A percentile compares a stretch with the other conserved stretches of the same genome.
Conservation (phyloP, 768 basidiomycete genomes). For the Gymnopilus junonius region DNA sequence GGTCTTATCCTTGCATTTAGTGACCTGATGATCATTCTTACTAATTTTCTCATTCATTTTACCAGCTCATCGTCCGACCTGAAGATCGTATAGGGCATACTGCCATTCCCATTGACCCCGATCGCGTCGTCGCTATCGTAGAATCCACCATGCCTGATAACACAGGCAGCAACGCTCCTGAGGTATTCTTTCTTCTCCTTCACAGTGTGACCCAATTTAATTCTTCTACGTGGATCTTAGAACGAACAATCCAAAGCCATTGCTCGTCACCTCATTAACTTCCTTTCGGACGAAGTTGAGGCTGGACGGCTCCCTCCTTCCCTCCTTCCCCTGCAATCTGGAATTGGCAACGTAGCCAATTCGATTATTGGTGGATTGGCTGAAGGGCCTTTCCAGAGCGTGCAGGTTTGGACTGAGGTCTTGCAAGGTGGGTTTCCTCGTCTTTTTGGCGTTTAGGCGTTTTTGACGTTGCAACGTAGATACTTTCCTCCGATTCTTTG, state of each 20-base stretch:
- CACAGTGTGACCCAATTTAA: not conserved
- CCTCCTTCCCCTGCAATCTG: slow-evolving; percentile 49
- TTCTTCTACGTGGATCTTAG: slow-evolving; percentile 14
- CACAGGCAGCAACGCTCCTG: slow-evolving; percentile 47
- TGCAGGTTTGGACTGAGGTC: slow-evolving; percentile 56
- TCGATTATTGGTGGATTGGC: slow-evolving; percentile 54
- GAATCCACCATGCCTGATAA: slow-evolving; percentile 48
- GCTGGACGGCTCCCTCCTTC: slow-evolving; percentile 45
- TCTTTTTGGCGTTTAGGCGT: not conserved
- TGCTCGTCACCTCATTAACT: slow-evolving; percentile 47
- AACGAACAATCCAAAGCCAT: slow-evolving; percentile 46
- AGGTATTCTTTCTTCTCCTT: slow-evolving; percentile 30
- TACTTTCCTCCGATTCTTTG: slow-evolving; percentile 48
- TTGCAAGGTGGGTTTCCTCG: slow-evolving; percentile 40
- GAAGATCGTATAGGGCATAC: slow-evolving; percentile 49
- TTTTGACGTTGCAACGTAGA: not conserved
- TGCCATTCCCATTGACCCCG: slow-evolving; percentile 51
- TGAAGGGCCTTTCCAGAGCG: slow-evolving; percentile 50
- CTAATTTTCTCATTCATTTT: not conserved
- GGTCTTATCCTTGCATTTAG: not conserved
- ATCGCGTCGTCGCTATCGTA: slow-evolving; percentile 49
- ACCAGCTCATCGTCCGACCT: slow-evolving; percentile 44
- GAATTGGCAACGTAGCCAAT: slow-evolving; percentile 54
- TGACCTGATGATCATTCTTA: slow-evolving; percentile 2
- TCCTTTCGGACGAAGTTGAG: slow-evolving; percentile 44